Evolutionary conservation across 148 eudicot species (phyloP), one percentile per base, ranked within the genome.

Genomic region (Silene uniflora): DNA sequence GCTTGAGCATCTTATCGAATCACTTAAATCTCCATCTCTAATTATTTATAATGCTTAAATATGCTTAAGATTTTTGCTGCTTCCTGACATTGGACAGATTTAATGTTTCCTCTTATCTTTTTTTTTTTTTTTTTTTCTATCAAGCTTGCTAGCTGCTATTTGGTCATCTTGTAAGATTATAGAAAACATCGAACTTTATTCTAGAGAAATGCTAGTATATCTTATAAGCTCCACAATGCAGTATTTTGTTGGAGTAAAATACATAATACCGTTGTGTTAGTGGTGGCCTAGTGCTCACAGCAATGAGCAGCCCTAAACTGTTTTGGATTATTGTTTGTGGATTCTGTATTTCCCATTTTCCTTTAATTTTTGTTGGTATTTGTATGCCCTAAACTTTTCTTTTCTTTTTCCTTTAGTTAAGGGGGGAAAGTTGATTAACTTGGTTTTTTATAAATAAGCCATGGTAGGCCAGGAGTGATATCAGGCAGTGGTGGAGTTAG

Each of bases 1-100:
- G 62, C 62, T 16, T 13, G 21, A 25, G 42, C 73, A 71, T 71
- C 73, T 71, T 52, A 71, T 71, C 62, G 54, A 7, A 52, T 65
- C 5, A 47, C 42, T 42, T 67, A 25, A 54, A 25, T 21, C 2
- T 6, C 35, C 69, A 13, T 65, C 18, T 32, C n/a, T 25, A 12
- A 14, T 52, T 52, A 18, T 52, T 18, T 52, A 12, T 52, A 13
- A 52, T 52, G 56, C 17, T 52, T 6, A 24, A 71, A 25, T 39
- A 54, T 71, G 62, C 29, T 71, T 16, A 52, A 14, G 44, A 23
- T 71, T 16, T 25, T 71, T 11, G 62, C 44, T 52, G 73, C 62
- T 24, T 71, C 61, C 16, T 71, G 44, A 71, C 62, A 14, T 52
- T 11, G 17, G 14, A 17, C 49, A 35, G 24, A 18, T 35, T 35